phyloP scores from a whole-genome alignment of 768 basidiomycete genomes.

The Kockovaella imperatae region DNA sequence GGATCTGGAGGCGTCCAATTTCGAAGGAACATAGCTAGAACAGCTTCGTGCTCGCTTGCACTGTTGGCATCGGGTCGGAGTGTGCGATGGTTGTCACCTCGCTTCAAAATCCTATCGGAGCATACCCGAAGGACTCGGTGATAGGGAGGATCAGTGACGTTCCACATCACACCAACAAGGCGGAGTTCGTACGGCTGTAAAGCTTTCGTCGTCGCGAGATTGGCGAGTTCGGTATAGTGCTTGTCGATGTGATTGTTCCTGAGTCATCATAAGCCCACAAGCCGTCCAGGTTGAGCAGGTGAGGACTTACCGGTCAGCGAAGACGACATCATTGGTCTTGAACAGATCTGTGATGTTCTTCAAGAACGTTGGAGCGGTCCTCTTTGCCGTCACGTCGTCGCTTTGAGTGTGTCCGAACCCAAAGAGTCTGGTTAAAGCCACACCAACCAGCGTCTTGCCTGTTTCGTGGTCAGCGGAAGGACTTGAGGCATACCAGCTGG shows the following conservation, averaged over 20 bases:
- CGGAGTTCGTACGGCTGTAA: conserved; percentile 51
- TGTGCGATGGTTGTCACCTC: conserved; percentile 78
- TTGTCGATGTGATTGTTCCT: conserved; percentile 83
- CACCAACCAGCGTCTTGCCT: conserved; percentile 82
- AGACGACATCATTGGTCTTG: conserved; percentile 63
- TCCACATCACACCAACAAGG: conserved; percentile 76
- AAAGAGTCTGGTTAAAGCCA: conserved; percentile 73
- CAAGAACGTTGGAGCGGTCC: conserved; percentile 60
- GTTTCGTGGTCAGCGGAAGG: conserved; percentile 2
- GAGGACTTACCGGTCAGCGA: conserved; percentile 73
- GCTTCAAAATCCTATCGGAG: conserved; percentile 60
- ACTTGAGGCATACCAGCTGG: neutral
- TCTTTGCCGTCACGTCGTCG: conserved; percentile 77
- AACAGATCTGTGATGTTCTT: conserved; percentile 60
- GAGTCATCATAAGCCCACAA: neutral
- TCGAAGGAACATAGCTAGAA: conserved; percentile 73
- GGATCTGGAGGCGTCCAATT: conserved; percentile 42
- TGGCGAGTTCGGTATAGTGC: conserved; percentile 66
- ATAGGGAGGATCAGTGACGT: conserved; percentile 53
- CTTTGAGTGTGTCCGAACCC: conserved; percentile 86
- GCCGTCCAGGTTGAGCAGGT: neutral
- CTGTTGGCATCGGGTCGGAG: conserved; percentile 55
- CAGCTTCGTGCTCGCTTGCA: conserved; percentile 60
- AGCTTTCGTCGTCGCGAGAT: conserved; percentile 47
- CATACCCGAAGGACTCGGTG: conserved; percentile 65